Base-by-base conservation (phyloP, 2,329 filamentous ascomycete species). In the Alternaria infectoria region DNA sequence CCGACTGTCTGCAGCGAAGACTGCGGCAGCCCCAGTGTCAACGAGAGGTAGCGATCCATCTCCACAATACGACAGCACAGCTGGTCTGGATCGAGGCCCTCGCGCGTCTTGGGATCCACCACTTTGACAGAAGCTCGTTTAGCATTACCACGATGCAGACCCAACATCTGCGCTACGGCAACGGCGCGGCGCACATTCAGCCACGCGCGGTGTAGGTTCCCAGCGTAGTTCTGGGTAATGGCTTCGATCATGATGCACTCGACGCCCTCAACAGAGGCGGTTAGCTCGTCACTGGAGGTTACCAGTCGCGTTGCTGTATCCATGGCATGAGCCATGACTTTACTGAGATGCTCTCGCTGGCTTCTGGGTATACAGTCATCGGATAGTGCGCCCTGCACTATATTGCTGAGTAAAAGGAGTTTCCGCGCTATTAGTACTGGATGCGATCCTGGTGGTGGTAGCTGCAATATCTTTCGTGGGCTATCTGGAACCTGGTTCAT, bases 231-330 rank as follows among this genome's bases (percentile, higher is more conserved):
- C 5, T 83, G 72, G 56, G 78, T 83, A 17, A 79, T 65, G 5
- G 71, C 72, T 64, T 84, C 82, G 1, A 85, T 62, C 57, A 84
- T 74, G 26, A 85, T 73, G 62, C 80, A 83, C 23, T 81, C 76
- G 9, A 85, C 62, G 2, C 80, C 75, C 56, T 85, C 83, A 1
- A 84, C 44, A 1, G 71, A 79, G 6, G 66, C 66, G 0, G 79
- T 55, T 11, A 84, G 62, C 12, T 79, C 74, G 19, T 84, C 81
- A 13, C 81, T 79, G 8, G 67, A 79, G 0, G 80, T 82, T 1
- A 82, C 79, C 5, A 69, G 54, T 0, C 44, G 61, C 3, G 45
- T 74, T 2, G 77, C 81, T 6, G 74, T 70, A 9, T 77, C 69
- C 6, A 74, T 69, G 9, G 79, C 66, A 8, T 72, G 67, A 28